Evolutionary conservation across 2,329 filamentous ascomycete species (phyloP), one percentile per base, ranked within the genome.

Genomic region (Aspergillus neoniger): DNA sequence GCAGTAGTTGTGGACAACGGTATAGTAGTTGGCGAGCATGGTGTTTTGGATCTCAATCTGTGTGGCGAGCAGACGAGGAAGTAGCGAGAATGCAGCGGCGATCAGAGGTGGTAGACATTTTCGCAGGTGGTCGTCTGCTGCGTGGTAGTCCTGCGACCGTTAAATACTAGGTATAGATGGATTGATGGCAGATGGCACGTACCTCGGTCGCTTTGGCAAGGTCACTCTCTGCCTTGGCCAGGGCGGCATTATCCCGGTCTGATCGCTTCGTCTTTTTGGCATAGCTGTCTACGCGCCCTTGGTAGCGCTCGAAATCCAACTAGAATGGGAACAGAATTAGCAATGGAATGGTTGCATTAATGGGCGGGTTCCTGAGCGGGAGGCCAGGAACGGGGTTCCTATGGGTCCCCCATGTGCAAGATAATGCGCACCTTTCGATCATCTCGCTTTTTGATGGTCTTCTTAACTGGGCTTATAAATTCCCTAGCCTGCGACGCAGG

Each of bases 391-490:
- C 41, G 14, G 19, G 41, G 10, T 21, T 6, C 23, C 9, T 17
- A 15, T 49, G 23, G 19, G 41, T n/a, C 9, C 41, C 41, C 28
- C 21, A 23, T 8, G 15, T n/a, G 39, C 15, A 23, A 10, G 7
- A 30, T 36, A 21, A 60, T 44, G 19, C 66, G 8, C 21, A 84
- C 83, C 78, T 91, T 88, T 77, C 88, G 91, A 69, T 93, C 90
- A 72, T 95, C 91, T 50, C 92, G 82, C 75, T 91, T 92, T 78
- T 94, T 95, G 70, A 96, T 91, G 1, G 88, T 88, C 78, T 92
- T 95, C 70, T 90, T 88, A 72, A 95, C 82, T 2, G 89, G 87
- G 65, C 88, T 85, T 61, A 94, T 82, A 57, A 80, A 85, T 55
- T 88, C 86, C 69, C 86, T 89, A 7, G 89, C 89, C 55, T 89